Percentiles rank a stretch among this genome's conserved stretches.
Evolutionary conservation across 2,329 filamentous ascomycete species (phyloP).

Genomic region (Coniosporium tulheliwenetii): DNA sequence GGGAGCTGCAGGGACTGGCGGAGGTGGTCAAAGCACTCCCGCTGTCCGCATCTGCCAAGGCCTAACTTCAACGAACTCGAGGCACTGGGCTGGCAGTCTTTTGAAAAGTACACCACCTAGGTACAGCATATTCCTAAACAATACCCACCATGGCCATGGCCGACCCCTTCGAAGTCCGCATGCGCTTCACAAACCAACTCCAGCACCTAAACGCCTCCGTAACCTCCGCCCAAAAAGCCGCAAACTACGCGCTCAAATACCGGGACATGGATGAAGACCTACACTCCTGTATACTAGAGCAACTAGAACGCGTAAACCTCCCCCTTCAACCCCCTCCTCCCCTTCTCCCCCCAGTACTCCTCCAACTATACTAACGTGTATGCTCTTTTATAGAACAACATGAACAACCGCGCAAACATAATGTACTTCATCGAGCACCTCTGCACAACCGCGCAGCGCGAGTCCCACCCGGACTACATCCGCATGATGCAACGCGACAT

Average conservation of each 20-base stretch:
- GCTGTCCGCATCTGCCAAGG: too few relatives aligned
- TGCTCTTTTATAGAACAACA: slow-evolving; percentile 49
- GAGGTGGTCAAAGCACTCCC: too few relatives aligned
- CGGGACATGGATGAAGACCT: slow-evolving; percentile 92
- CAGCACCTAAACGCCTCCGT: slow-evolving; percentile 85
- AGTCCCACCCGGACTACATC: slow-evolving; percentile 66
- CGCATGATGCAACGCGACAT: slow-evolving; percentile 94
- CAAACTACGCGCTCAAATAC: slow-evolving; percentile 87
- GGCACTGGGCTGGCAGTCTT: too few relatives aligned
- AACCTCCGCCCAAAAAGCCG: slow-evolving; percentile 78
- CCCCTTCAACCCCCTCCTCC: neutral
- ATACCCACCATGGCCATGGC: slow-evolving; percentile 30
- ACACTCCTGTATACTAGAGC: slow-evolving; percentile 92
- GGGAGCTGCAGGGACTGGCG: too few relatives aligned
- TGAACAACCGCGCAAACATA: slow-evolving; percentile 96
- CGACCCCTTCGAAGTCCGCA: slow-evolving; percentile 94
- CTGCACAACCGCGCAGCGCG: slow-evolving; percentile 67
- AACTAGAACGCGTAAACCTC: slow-evolving; percentile 58
- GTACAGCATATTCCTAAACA: neutral
- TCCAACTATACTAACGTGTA: neutral
- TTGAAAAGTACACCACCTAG: too few relatives aligned
- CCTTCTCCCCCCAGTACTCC: neutral
- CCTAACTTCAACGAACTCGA: too few relatives aligned
- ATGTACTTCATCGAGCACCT: slow-evolving; percentile 98
- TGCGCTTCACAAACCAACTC: slow-evolving; percentile 85